Base-by-base conservation (phyloP, 1,139 yeast species). In the Yamadazyma sp. region DNA sequence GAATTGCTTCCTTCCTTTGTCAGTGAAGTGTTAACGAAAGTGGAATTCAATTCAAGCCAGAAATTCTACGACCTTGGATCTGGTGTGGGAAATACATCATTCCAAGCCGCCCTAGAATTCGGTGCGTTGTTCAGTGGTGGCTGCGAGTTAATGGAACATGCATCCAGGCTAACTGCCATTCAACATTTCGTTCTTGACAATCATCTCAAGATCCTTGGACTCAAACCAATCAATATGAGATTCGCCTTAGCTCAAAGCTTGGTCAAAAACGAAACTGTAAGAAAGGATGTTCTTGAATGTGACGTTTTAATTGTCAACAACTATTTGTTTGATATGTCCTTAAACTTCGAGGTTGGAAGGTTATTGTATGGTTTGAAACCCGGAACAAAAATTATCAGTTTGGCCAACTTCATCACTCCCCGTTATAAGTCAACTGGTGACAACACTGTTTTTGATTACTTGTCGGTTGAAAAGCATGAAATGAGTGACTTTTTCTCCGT, bases 41-140 rank as follows among this genome's bases (percentile, higher is more conserved):
- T 89, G 30, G 71, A 69, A 1, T 64, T 88, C 35, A 59, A 63
- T 24, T 71, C 80, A 1, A 60, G 61, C 1, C 76, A 78, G 37
- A 75, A 70, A 17, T 89, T 88, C 53, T 80, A 89, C 44, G 97
- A 86, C 59, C 67, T 90, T 27, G 97, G 97, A 0, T 87, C 95
- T 0, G 97, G 97, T 5, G 97, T 90, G 4, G 97, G 96, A 0
- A 89, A 89, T 54, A 87, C 96, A 39, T 84, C 86, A 0, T 73
- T 89, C 36, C 97, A 89, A 58, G 95, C 96, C 0, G 89, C 96
- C 0, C 62, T 89, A 21, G 96, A 89, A 52, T 81, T 79, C 57
- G 96, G 96, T 1, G 86, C 90, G 42, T 68, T 69, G 36, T 50
- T 57, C 6, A 82, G 95, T 58, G 88, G 87, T 53, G 97, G 97